A percentile compares a stretch with the other conserved stretches of the same genome.
phyloP scores from a whole-genome alignment of 1,284 basidiomycete species.

The Salmacisia buchloeana region DNA sequence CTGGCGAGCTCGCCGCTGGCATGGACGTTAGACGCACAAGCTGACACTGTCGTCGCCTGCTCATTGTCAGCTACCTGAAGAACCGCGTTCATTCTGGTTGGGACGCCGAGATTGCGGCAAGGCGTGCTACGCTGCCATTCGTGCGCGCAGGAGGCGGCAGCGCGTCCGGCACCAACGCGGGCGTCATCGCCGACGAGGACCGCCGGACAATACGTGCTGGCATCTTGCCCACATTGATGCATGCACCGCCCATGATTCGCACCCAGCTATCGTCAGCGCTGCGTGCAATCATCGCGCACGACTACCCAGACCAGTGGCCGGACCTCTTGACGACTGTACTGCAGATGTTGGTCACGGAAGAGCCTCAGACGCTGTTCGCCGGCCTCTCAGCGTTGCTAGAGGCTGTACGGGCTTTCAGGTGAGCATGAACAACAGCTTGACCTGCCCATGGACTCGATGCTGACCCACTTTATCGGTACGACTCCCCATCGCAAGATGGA shows the following conservation, averaged over 20 bases:
- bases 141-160: no score
- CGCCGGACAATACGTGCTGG: conserved; percentile 26
- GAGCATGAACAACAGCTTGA: no score
- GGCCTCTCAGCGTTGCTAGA: conserved; percentile 45
- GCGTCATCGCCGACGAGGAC: conserved; percentile 30
- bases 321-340: conserved; percentile 39
- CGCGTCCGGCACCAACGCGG: conserved; percentile 12
- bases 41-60: neutral
- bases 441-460: no score
- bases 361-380: conserved; percentile 34
- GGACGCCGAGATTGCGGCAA: conserved; percentile 20
- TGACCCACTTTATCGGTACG: neutral
- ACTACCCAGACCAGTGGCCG: conserved; percentile 45
- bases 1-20: no score
- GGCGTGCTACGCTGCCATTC: neutral
- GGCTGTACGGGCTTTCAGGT: conserved; percentile 38
- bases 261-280: conserved; percentile 39
- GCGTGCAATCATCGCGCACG: conserved; percentile 33
- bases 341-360: conserved; percentile 28
- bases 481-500: conserved; percentile 19
- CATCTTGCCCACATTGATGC: conserved; percentile 36
- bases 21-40: no score
- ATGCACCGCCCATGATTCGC: conserved; percentile 27
- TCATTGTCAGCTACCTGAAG: conserved; percentile 35
- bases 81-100: conserved; percentile 43